A percentile compares a stretch with the other conserved stretches of the same genome.
Conservation (phyloP, 2,329 filamentous ascomycete genomes). For the Xylariomycetidae sp. region DNA sequence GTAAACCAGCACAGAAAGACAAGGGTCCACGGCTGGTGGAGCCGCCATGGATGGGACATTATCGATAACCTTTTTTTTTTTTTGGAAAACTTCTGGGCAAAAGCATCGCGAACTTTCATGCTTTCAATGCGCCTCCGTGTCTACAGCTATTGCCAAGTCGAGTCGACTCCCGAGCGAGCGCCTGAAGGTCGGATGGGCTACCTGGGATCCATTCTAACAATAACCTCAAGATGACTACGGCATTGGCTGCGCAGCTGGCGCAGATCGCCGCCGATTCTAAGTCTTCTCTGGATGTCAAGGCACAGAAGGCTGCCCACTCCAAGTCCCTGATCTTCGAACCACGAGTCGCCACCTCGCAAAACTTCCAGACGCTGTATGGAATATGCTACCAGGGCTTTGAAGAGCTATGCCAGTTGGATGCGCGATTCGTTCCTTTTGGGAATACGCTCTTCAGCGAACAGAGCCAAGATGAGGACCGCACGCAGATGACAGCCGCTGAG, state of each 20-base stretch:
- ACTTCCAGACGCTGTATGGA: slow-evolving; percentile 80
- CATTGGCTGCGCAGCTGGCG: slow-evolving; percentile 89
- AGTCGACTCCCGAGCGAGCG: too few relatives aligned
- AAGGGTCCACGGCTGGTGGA: too few relatives aligned
- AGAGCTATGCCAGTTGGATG: slow-evolving; percentile 83
- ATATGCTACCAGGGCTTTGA: slow-evolving; percentile 86
- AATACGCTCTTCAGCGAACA: slow-evolving; percentile 86
- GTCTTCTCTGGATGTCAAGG: slow-evolving; percentile 84
- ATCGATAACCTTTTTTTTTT: too few relatives aligned
- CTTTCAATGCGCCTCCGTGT: too few relatives aligned
- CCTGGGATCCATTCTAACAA: slow-evolving; percentile 1
- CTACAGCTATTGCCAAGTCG: too few relatives aligned
- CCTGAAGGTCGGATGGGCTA: too few relatives aligned
- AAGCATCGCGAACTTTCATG: too few relatives aligned
- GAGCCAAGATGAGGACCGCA: slow-evolving; percentile 82
- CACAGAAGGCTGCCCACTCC: slow-evolving; percentile 84
- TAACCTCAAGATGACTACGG: slow-evolving; percentile 60
- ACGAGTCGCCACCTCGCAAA: slow-evolving; percentile 77
- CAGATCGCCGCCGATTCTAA: slow-evolving; percentile 86
- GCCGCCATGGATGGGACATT: too few relatives aligned
- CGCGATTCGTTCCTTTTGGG: slow-evolving; percentile 68
- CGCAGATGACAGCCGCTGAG: slow-evolving; percentile 73
- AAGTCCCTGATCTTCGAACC: slow-evolving; percentile 94
- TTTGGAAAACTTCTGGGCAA: too few relatives aligned
- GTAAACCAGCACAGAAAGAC: too few relatives aligned